Conservation (phyloP, 805 yeast genomes). For the Ogataea pini region DNA sequence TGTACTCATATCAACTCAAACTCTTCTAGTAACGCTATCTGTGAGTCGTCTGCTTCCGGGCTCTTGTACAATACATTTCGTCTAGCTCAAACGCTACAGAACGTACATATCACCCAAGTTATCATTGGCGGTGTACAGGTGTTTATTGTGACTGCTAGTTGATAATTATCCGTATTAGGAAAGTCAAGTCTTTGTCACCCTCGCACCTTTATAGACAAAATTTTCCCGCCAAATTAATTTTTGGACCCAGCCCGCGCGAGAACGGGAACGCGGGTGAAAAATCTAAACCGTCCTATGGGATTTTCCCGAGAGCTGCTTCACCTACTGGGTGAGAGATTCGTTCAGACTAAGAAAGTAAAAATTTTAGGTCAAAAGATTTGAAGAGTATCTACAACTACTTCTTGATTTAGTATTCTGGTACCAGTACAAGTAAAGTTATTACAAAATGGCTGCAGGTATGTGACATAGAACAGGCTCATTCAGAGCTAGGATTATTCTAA, state of each 20-base stretch:
- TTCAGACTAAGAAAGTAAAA: slow-evolving; percentile 2
- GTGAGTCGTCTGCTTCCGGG: not conserved
- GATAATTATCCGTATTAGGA: not conserved
- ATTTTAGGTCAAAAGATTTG: slow-evolving; percentile 5
- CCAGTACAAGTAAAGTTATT: slow-evolving; percentile 8
- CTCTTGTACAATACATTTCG: not conserved
- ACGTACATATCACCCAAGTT: not conserved
- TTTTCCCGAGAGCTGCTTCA: slow-evolving; percentile 5
- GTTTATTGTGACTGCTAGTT: slow-evolving; percentile 6
- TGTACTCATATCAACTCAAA: slow-evolving; percentile 3
- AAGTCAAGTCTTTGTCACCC: not conserved
- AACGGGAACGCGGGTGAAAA: slow-evolving; percentile 1
- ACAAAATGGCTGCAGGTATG: slow-evolving; percentile 36
- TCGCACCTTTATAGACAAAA: slow-evolving; percentile 4
- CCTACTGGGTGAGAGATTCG: slow-evolving; percentile 3
- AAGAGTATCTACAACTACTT: not conserved
- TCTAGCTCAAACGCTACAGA: not conserved
- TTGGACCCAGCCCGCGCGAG: not conserved
- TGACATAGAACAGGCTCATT: slow-evolving; percentile 6
- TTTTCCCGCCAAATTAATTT: not conserved
- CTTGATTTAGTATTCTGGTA: slow-evolving; percentile 2
- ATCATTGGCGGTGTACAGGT: slow-evolving; percentile 1
- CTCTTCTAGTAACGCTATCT: not conserved
- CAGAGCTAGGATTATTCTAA: not conserved
- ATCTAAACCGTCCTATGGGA: not conserved